These are phyloP conservation scores for Diaporthe longicolla DNA, from an alignment of 2,329 filamentous ascomycete genomes.

Conservation along the genomic window DNA sequence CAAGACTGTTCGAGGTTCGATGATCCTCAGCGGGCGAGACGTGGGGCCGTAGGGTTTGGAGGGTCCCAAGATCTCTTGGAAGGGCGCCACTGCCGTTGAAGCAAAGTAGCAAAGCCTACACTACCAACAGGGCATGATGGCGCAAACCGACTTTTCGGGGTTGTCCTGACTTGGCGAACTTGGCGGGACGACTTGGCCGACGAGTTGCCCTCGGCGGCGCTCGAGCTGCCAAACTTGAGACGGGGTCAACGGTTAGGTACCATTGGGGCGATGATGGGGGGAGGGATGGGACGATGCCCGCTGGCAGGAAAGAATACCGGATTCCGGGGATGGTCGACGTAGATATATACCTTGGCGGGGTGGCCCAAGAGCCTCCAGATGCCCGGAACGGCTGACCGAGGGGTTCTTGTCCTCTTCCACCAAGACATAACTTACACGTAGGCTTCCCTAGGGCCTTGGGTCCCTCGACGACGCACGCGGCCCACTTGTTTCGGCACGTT, in stretches of 20 bases:
- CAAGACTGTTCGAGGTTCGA: not conserved
- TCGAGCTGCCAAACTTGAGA: slow-evolving; percentile 25
- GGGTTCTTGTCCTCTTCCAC: not conserved
- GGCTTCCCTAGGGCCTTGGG: not conserved
- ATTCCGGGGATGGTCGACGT: slow-evolving; percentile 23
- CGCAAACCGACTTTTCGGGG: slow-evolving; percentile 1
- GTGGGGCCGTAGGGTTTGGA: no score
- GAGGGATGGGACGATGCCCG: not conserved
- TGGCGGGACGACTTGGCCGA: slow-evolving; percentile 30
- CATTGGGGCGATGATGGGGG: not conserved
- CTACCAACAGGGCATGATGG: not conserved
- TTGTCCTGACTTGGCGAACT: slow-evolving; percentile 26
- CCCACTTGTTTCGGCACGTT: slow-evolving; percentile 25
- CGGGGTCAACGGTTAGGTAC: not conserved
- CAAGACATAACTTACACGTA: not conserved
- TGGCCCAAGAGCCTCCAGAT: slow-evolving; percentile 24
- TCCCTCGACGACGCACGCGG: not conserved
- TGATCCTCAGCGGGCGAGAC: not conserved
- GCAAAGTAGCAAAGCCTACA: not conserved
- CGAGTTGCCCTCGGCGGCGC: not conserved
- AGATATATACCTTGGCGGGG: slow-evolving; percentile 16
- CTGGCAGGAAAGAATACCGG: not conserved
- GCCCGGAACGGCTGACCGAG: slow-evolving; percentile 25
- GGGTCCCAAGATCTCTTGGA: not conserved
- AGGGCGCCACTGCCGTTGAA: not conserved